These are phyloP conservation scores for Cyberlindnera mrakii DNA, from an alignment of 805 yeast species.

Conservation along the genomic window DNA sequence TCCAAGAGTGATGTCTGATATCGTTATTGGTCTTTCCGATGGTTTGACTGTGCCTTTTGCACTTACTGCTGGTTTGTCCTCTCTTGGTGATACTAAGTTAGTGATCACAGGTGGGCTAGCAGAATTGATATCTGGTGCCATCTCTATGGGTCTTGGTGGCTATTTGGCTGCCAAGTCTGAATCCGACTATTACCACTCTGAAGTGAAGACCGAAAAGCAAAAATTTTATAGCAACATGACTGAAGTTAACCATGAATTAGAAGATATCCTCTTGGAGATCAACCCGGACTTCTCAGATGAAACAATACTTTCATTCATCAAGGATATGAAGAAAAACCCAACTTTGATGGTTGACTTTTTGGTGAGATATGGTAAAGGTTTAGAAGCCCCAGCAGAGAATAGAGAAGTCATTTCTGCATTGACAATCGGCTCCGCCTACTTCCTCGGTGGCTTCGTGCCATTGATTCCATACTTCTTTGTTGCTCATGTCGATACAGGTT, in stretches of 20 bases:
- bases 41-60: slow-evolving; percentile 99
- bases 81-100: slow-evolving; percentile 80
- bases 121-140: slow-evolving; percentile 93
- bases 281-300: slow-evolving; percentile 51
- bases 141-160: slow-evolving; percentile 97
- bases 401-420: slow-evolving; percentile 83
- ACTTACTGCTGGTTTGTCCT: slow-evolving; percentile 89
- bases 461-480: slow-evolving; percentile 87
- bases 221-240: slow-evolving; percentile 61
- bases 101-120: slow-evolving; percentile 98
- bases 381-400: slow-evolving; percentile 92
- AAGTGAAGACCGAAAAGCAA: slow-evolving; percentile 65
- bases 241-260: slow-evolving; percentile 67
- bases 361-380: slow-evolving; percentile 83
- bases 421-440: slow-evolving; percentile 85
- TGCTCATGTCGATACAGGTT: slow-evolving; percentile 66
- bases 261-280: slow-evolving; percentile 72
- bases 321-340: slow-evolving; percentile 75
- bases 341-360: slow-evolving; percentile 78
- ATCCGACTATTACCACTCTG: slow-evolving; percentile 63
- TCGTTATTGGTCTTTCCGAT: slow-evolving; percentile 89
- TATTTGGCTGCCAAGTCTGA: slow-evolving; percentile 92
- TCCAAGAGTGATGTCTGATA: slow-evolving; percentile 91
- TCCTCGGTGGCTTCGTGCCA: slow-evolving; percentile 90
- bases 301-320: slow-evolving; percentile 67